phyloP scores from a whole-genome alignment of 192 early-diverging fungal genomes.

The Coemansia sp. region DNA sequence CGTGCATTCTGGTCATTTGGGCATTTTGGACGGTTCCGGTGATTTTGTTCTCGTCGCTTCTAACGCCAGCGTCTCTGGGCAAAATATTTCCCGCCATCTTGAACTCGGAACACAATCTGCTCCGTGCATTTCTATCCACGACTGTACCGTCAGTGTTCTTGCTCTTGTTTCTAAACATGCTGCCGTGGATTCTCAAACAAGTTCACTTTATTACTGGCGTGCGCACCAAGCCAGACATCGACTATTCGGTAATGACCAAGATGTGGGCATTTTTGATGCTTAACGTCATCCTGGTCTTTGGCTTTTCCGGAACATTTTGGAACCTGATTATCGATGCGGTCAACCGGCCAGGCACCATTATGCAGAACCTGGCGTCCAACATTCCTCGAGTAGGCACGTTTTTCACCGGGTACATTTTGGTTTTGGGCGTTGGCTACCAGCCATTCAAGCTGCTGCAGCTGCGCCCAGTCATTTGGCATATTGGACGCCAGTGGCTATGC shows the following conservation, averaged over 20 bases:
- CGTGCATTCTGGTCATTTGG: constrained; percentile 62
- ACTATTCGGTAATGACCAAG: constrained; percentile 59
- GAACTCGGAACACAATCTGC: constrained; percentile 50
- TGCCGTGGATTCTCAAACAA: constrained; percentile 68
- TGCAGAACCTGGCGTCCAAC: constrained; percentile 62
- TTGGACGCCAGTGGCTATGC: constrained; percentile 60
- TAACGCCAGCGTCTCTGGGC: constrained; percentile 60
- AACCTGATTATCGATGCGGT: constrained; percentile 63
- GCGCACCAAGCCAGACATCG: constrained; percentile 44
- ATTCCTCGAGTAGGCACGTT: constrained; percentile 72
- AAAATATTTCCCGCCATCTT: constrained; percentile 62
- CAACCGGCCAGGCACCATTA: constrained; percentile 60
- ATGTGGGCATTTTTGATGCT: constrained; percentile 74
- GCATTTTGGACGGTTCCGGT: constrained; percentile 77
- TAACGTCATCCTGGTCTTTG: constrained; percentile 75
- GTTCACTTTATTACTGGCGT: constrained; percentile 41
- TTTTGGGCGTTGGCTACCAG: constrained; percentile 68
- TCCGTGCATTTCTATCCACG: constrained; percentile 62
- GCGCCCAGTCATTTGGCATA: constrained; percentile 60
- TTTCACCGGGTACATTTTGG: constrained; percentile 72
- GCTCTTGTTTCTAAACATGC: constrained; percentile 62
- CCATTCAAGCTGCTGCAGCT: constrained; percentile 71
- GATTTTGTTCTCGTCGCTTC: constrained; percentile 63
- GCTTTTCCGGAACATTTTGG: constrained; percentile 66
- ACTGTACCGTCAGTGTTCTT: constrained; percentile 75